Conservation (phyloP, 1,284 basidiomycete species). For the Marasmius tenuissimus region DNA sequence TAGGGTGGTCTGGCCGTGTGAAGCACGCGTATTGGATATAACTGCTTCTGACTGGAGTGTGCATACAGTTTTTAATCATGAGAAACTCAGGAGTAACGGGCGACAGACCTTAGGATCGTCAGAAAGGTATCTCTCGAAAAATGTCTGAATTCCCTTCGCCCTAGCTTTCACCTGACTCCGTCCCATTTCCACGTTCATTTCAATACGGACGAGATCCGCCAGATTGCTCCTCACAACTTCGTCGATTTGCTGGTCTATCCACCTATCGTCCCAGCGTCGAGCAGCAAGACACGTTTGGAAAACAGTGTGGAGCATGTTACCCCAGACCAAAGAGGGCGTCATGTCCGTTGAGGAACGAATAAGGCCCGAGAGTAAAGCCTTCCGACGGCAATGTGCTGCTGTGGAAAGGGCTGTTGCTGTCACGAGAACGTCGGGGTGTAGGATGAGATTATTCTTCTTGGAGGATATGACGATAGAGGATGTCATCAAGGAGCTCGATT, state of each 20-base stretch:
- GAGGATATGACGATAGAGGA: slow-evolving; percentile 57
- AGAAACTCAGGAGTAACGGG: background rate
- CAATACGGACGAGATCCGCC: slow-evolving; percentile 61
- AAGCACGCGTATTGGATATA: slow-evolving; percentile 63
- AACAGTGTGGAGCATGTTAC: slow-evolving; percentile 87
- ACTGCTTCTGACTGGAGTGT: slow-evolving; percentile 55
- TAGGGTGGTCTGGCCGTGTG: slow-evolving; percentile 44
- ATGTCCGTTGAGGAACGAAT: slow-evolving; percentile 58
- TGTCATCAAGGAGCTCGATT: slow-evolving; percentile 32
- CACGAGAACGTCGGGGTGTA: slow-evolving; percentile 87
- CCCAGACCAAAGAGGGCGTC: slow-evolving; percentile 78
- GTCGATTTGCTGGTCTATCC: slow-evolving; percentile 57
- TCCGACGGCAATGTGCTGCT: slow-evolving; percentile 78
- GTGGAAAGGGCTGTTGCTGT: slow-evolving; percentile 87
- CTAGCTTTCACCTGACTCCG: slow-evolving; percentile 59
- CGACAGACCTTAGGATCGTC: slow-evolving; percentile 55
- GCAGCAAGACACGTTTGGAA: slow-evolving; percentile 76
- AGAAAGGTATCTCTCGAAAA: slow-evolving; percentile 65
- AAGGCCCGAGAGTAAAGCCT: slow-evolving; percentile 70
- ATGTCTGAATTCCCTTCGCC: slow-evolving; percentile 63
- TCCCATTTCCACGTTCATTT: slow-evolving; percentile 62
- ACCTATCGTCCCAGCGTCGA: slow-evolving; percentile 59
- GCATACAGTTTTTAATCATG: background rate
- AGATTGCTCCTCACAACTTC: slow-evolving; percentile 52
- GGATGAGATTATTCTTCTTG: slow-evolving; percentile 67